Base-by-base conservation (phyloP, 2,329 filamentous ascomycete species). In the Diaporthe sp. region DNA sequence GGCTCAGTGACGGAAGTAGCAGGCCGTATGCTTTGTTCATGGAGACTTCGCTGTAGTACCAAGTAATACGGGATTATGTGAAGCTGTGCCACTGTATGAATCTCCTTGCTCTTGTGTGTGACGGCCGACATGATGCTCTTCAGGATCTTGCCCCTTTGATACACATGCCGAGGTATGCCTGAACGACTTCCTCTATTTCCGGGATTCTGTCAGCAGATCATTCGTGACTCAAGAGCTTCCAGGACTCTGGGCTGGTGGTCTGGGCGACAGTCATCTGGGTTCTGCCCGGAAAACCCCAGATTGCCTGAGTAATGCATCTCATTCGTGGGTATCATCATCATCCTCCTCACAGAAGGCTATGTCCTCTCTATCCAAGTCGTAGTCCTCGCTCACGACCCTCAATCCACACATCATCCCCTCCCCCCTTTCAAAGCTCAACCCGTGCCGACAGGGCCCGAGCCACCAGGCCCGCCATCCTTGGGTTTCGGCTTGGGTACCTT, bases 401-500 rank as follows among this genome's bases (percentile, higher is more conserved):
- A 55, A 31, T 28, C 53, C 44, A 19, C 17, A 25, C 42, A 58
- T 28, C 4, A 4, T 7, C 13, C 39, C 37, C n/a, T 13, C 12
- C 3, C 19, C n/a, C 15, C 6, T 2, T 53, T 28, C 34, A 17
- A 39, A 31, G 61, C 44, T 73, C 58, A 73, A 12, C 71, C 58
- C 3, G 46, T 55, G 19, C 71, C 71, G 6, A 65, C 44, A n/a
- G 71, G 71, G 6, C 71, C 75, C 34, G 75, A 42, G 17, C 60
- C 75, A 17, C 73, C 73, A n/a, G 67, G 60, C 42, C 42, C 58
- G n/a, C 53, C 53, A 19, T 73, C 76, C 46, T 65, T 76, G 22
- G 71, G 74, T 31, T 76, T 77, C 71, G 76, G 71, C 71, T 76
- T 77, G 6, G 76, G 76, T 37, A 76, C 71, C 53, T 77, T 77